phyloP scores from a whole-genome alignment of 1,139 yeast species.

The Torulaspora pretoriensis region DNA sequence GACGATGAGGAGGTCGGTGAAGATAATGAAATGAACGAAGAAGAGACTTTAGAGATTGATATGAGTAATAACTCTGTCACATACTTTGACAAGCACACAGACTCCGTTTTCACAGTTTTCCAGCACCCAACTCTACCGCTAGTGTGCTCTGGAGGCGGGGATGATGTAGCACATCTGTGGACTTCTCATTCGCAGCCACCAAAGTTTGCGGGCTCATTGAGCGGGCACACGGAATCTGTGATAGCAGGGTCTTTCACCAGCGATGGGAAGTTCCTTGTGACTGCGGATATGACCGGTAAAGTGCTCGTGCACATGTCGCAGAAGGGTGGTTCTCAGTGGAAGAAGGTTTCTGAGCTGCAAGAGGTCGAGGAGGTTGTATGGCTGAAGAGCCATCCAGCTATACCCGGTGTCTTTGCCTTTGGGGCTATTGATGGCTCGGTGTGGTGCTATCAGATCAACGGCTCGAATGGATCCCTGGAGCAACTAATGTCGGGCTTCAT shows the following conservation, averaged over 20 bases:
- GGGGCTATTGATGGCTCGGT: conserved; percentile 93
- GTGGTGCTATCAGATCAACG: conserved; percentile 79
- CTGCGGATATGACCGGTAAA: conserved; percentile 94
- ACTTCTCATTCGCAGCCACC: conserved; percentile 85
- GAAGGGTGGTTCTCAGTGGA: conserved; percentile 82
- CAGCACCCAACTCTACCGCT: conserved; percentile 80
- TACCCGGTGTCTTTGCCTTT: conserved; percentile 75
- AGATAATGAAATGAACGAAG: conserved; percentile 27
- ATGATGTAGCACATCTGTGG: conserved; percentile 85
- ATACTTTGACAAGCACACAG: conserved; percentile 84
- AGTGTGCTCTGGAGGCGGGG: conserved; percentile 87
- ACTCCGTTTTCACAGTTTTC: conserved; percentile 73
- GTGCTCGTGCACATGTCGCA: conserved; percentile 67
- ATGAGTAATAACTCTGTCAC: conserved; percentile 84
- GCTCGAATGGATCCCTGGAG: conserved; percentile 49
- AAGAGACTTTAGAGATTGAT: conserved; percentile 54
- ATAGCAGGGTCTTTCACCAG: conserved; percentile 76
- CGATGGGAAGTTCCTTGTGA: conserved; percentile 74
- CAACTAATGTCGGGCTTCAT: conserved; percentile 77
- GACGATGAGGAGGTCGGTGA: conserved; percentile 26
- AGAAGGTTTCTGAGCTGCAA: conserved; percentile 61
- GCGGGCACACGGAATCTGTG: conserved; percentile 79
- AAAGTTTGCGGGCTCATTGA: conserved; percentile 68
- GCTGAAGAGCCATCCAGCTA: conserved; percentile 75
- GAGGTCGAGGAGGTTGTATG: conserved; percentile 85